phyloP scores from a whole-genome alignment of 257 asterid species.

The Paraleonurus japonicus region DNA sequence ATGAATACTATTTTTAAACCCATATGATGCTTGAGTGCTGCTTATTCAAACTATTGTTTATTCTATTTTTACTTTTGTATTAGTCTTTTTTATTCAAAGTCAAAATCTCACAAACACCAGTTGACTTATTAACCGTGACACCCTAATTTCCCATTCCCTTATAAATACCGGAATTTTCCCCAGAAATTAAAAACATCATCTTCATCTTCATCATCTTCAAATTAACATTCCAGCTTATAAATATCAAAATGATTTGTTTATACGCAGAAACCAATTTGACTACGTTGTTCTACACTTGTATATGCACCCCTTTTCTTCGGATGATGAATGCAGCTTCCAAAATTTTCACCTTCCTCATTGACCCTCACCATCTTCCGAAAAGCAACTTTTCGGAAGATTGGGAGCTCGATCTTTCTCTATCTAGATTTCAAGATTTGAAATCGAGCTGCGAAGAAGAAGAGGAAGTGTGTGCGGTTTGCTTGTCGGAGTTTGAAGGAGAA shows the following conservation, averaged over 20 bases:
- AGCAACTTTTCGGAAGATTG: background rate
- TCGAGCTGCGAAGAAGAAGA: background rate
- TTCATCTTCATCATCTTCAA: background rate
- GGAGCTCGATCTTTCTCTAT: constrained; percentile 35
- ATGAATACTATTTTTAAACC: background rate
- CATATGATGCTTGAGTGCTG: constrained; percentile 24
- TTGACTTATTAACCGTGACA: constrained; percentile 26
- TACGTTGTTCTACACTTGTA: constrained; percentile 20
- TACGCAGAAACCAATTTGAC: constrained; percentile 24
- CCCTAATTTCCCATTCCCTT: background rate
- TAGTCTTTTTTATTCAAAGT: constrained; percentile 19
- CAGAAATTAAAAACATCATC: background rate
- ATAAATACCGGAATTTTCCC: background rate
- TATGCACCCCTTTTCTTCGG: constrained; percentile 31
- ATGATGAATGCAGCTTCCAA: background rate
- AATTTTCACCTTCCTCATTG: constrained; percentile 27
- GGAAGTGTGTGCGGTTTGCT: constrained; percentile 56
- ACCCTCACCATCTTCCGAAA: constrained; percentile 36
- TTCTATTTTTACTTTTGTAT: background rate
- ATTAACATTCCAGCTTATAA: background rate
- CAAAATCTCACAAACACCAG: constrained; percentile 27
- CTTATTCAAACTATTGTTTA: constrained; percentile 10
- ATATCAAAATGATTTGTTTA: constrained; percentile 30
- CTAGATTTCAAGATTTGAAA: constrained; percentile 12
- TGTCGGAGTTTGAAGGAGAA: constrained; percentile 46